A percentile compares a stretch with the other conserved stretches of the same genome.
Conservation (phyloP, 2,329 filamentous ascomycete species). For the Sporothrix phasma region DNA sequence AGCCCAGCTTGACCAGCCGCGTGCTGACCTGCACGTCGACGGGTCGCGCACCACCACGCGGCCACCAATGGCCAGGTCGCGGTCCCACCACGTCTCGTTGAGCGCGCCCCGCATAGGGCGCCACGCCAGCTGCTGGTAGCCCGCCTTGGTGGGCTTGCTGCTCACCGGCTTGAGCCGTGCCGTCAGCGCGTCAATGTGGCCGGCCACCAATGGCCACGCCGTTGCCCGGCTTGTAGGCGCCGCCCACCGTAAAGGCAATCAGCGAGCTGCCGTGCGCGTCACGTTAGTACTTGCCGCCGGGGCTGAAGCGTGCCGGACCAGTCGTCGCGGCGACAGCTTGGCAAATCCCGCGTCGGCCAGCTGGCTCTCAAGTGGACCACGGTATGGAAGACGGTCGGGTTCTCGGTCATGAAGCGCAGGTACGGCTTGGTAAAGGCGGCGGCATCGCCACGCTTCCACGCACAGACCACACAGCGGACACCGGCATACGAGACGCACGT, state of each 20-base stretch:
- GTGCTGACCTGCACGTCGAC: slow-evolving; percentile 60
- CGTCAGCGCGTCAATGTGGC: slow-evolving; percentile 87
- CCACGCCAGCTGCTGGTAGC: slow-evolving; percentile 81
- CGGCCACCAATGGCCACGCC: slow-evolving; percentile 50
- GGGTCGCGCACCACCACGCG: slow-evolving; percentile 73
- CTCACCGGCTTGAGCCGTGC: slow-evolving; percentile 87
- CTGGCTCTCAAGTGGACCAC: slow-evolving; percentile 64
- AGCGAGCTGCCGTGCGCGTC: slow-evolving; percentile 29
- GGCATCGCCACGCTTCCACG: slow-evolving; percentile 35
- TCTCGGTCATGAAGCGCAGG: slow-evolving; percentile 74
- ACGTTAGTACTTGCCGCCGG: slow-evolving; percentile 46
- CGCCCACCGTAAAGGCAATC: slow-evolving; percentile 30
- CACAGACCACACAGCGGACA: slow-evolving; percentile 29
- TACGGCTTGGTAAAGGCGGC: slow-evolving; percentile 74
- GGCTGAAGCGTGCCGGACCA: slow-evolving; percentile 64
- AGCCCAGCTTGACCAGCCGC: slow-evolving; percentile 81
- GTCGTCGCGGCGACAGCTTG: slow-evolving; percentile 66
- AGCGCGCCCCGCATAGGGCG: slow-evolving; percentile 84
- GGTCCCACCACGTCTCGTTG: slow-evolving; percentile 92
- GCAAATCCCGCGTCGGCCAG: slow-evolving; percentile 63
- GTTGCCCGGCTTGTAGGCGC: slow-evolving; percentile 28
- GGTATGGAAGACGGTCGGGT: slow-evolving; percentile 90
- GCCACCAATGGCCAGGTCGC: slow-evolving; percentile 84
- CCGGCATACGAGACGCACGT: slow-evolving; percentile 12
- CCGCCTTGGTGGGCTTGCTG: slow-evolving; percentile 70